Conservation (phyloP, 2,329 filamentous ascomycete genomes). For the Xylariales sp. region DNA sequence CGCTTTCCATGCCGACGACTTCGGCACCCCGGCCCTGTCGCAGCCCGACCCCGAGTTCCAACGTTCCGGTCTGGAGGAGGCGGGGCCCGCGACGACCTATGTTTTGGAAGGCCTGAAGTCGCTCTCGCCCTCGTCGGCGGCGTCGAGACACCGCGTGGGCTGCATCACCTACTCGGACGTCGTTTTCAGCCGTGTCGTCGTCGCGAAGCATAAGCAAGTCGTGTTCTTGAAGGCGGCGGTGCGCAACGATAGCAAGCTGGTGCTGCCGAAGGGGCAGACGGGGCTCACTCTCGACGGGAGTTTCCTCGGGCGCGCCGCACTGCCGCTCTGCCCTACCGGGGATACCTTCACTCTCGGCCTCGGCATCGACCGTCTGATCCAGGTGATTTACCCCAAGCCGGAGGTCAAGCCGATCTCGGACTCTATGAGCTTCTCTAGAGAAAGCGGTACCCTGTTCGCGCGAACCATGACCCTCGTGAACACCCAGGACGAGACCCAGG, state of each 20-base stretch:
- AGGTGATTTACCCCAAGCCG: constrained; percentile 66
- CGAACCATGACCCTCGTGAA: constrained; percentile 64
- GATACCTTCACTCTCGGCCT: constrained; percentile 65
- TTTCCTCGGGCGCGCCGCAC: constrained; percentile 67
- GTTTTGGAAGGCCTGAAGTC: constrained; percentile 70
- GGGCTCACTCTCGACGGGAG: constrained; percentile 72
- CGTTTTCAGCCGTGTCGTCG: constrained; percentile 66
- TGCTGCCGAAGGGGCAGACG: constrained; percentile 65
- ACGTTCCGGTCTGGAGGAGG: constrained; percentile 68
- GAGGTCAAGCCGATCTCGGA: constrained; percentile 63
- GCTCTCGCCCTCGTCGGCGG: constrained; percentile 61
- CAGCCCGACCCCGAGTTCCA: constrained; percentile 57
- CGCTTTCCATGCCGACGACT: constrained; percentile 20
- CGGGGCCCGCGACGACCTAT: constrained; percentile 70
- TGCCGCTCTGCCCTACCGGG: constrained; percentile 67
- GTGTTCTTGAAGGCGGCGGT: constrained; percentile 70
- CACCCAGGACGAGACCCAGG: constrained; percentile 53
- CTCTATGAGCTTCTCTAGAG: constrained; percentile 66
- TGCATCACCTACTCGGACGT: constrained; percentile 63
- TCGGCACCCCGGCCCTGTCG: constrained; percentile 38
- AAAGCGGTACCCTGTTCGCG: constrained; percentile 62
- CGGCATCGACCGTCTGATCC: constrained; percentile 69
- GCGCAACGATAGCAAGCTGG: constrained; percentile 66
- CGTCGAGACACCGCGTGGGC: constrained; percentile 69
- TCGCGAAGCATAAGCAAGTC: constrained; percentile 69